Evolutionary conservation across 768 basidiomycete genomes (phyloP).

Genomic region (Suillus discolor): DNA sequence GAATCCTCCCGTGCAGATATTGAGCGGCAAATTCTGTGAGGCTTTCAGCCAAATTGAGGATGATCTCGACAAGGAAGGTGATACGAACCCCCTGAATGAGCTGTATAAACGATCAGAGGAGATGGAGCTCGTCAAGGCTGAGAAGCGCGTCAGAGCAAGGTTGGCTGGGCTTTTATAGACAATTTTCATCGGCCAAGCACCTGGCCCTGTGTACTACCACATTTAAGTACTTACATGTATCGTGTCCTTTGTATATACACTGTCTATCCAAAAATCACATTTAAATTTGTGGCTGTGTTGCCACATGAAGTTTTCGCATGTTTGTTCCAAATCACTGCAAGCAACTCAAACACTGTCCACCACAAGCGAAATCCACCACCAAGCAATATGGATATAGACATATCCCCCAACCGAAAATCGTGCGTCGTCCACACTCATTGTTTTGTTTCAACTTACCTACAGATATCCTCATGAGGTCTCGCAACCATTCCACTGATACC

Average conservation of each 20-base stretch:
- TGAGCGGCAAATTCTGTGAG: constrained; percentile 60
- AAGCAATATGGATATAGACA: constrained; percentile 66
- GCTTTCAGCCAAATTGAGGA: constrained; percentile 58
- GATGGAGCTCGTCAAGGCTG: constrained; percentile 57
- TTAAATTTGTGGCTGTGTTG: constrained; percentile 27
- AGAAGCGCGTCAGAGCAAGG: constrained; percentile 57
- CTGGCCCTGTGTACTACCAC: not conserved
- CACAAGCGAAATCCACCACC: constrained; percentile 41
- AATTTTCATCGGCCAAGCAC: not conserved
- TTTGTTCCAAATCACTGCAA: constrained; percentile 21
- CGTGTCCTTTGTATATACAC: not conserved
- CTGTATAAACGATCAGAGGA: constrained; percentile 53
- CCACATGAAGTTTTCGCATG: constrained; percentile 38
- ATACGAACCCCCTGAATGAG: constrained; percentile 54
- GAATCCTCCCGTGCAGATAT: constrained; percentile 39
- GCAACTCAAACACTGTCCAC: constrained; percentile 9
- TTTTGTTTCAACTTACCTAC: not conserved
- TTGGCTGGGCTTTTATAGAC: constrained; percentile 43
- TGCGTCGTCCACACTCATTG: constrained; percentile 36
- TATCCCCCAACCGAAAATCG: constrained; percentile 62
- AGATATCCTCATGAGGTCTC: constrained; percentile 45
- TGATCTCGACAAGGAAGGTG: constrained; percentile 57
- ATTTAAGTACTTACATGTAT: not conserved
- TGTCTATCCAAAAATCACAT: not conserved
- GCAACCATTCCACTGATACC: constrained; percentile 78